A percentile compares a stretch with the other conserved stretches of the same genome.
Evolutionary conservation across 306 rosid species (phyloP).

Genomic region (Prunus kanzakura): DNA sequence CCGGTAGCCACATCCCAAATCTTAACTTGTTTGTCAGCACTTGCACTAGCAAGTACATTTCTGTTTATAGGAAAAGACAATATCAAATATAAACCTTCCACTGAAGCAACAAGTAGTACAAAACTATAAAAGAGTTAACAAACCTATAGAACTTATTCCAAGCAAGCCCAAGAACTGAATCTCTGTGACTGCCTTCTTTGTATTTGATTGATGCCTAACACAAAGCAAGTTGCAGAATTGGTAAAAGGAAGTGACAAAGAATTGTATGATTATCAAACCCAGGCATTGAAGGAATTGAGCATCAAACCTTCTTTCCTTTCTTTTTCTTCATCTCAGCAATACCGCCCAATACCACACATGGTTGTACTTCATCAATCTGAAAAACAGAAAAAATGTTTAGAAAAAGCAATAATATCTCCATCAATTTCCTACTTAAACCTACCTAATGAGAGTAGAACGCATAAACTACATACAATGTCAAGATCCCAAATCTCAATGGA

Average conservation of each 20-base stretch:
- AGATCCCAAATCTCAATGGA: conserved; percentile 94
- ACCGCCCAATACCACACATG: conserved; percentile 72
- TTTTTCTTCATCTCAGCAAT: conserved; percentile 51
- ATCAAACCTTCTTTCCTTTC: conserved; percentile 60
- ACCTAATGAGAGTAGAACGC: conserved; percentile 4
- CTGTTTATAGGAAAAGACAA: conserved; percentile 29
- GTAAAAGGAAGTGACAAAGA: conserved; percentile 10
- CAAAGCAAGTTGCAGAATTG: conserved; percentile 30
- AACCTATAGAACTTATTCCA: conserved; percentile 91
- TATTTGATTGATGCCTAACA: conserved; percentile 55
- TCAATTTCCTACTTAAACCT: neutral
- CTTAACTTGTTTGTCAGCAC: conserved; percentile 84
- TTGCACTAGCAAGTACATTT: conserved; percentile 89
- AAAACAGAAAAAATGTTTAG: conserved; percentile 11
- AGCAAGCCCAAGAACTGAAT: conserved; percentile 89
- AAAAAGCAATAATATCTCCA: conserved; percentile 7
- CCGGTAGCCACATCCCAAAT: conserved; percentile 85
- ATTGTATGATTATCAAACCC: neutral
- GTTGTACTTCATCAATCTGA: conserved; percentile 84
- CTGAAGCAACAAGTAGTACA: conserved; percentile 18
- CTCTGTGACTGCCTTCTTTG: conserved; percentile 84
- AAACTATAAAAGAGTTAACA: conserved; percentile 18
- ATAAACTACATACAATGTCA: conserved; percentile 64
- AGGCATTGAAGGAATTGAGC: conserved; percentile 14
- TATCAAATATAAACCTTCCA: conserved; percentile 2